These are phyloP conservation scores for Epichloe baconii DNA, from an alignment of 2,329 filamentous ascomycete genomes.

Conservation along the genomic window DNA sequence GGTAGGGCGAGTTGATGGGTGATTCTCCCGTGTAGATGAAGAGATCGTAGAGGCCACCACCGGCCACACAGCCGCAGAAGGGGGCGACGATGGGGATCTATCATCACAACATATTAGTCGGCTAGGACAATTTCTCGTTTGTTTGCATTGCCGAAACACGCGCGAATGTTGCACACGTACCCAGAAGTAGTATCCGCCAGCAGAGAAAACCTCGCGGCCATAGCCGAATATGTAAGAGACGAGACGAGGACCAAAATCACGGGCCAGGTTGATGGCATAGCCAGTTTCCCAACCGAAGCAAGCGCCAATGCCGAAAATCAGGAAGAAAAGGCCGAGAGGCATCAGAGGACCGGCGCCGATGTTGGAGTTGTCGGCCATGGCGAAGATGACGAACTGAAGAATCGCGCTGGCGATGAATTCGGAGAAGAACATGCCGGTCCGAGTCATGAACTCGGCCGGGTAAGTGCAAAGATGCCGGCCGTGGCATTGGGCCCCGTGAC, in stretches of 20 bases:
- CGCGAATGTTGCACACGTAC: slow-evolving; percentile 22
- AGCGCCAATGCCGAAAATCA: slow-evolving; percentile 60
- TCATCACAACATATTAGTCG: slow-evolving; percentile 3
- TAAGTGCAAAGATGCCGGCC: slow-evolving; percentile 65
- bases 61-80: slow-evolving; percentile 50
- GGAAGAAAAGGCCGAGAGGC: slow-evolving; percentile 53
- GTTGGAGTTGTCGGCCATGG: slow-evolving; percentile 46
- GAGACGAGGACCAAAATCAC: slow-evolving; percentile 58
- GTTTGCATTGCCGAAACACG: no score
- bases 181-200: slow-evolving; percentile 62
- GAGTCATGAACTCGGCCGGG: slow-evolving; percentile 52
- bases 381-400: slow-evolving; percentile 60
- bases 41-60: slow-evolving; percentile 53
- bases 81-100: slow-evolving; percentile 61
- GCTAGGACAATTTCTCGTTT: background rate
- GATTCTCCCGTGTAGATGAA: slow-evolving; percentile 59
- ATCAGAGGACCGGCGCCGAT: slow-evolving; percentile 41
- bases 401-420: slow-evolving; percentile 57
- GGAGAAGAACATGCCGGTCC: slow-evolving; percentile 55
- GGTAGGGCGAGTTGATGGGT: slow-evolving; percentile 53
- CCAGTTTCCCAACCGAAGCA: slow-evolving; percentile 68
- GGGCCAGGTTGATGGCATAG: slow-evolving; percentile 61
- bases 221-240: slow-evolving; percentile 58
- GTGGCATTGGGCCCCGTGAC: slow-evolving; percentile 46
- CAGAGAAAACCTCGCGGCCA: slow-evolving; percentile 51